Base-by-base conservation (phyloP, 2,329 filamentous ascomycete genomes). In the Albophoma yamanashiensis region DNA sequence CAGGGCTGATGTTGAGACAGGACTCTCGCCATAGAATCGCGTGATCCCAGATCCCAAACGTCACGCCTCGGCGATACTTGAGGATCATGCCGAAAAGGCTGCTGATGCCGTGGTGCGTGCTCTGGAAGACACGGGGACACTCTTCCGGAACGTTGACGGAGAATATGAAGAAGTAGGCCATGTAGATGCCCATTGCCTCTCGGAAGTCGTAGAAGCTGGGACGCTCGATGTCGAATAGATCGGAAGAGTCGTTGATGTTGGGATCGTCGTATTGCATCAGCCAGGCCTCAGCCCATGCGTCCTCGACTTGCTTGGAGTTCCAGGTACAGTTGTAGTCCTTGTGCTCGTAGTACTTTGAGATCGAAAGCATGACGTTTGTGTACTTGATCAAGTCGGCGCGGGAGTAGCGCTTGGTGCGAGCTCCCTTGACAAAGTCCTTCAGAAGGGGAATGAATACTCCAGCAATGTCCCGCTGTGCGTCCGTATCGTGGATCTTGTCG, bases 1-100 rank as follows among this genome's bases (percentile, higher is more conserved):
- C 78, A 3, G 78, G 78, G 8, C 76, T 79, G 42, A 80, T 73
- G 64, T 76, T 78, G 42, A 79, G 73, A 57, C 77, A 79, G 56
- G 74, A 82, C 67, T 85, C 82, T 62, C 83, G 75, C 82, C 82
- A 86, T 53, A 79, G 80, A 63, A 86, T 85, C 22, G 81, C 81
- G 67, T 86, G 83, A 64, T 86, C 83, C 83, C 83, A 86, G 60
- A 86, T 83, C 63, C 84, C 82, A 39, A 85, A 76, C 0, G 81
- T 84, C 60, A 81, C 83, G 60, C 80, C 79, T 34, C 81, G 77
- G 70, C 83, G 83, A 64, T 85, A 74, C 70, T 86, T 85, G 69
- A 83, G 83, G 12, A 86, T 78, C 61, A 86, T 80, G 40, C 83
- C 83, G 61, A 85, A 86, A 0, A 83, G 79, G 6, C 81, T 82